Evolutionary conservation across 148 eudicot genomes (phyloP).

Genomic region (Camellia sinensis): DNA sequence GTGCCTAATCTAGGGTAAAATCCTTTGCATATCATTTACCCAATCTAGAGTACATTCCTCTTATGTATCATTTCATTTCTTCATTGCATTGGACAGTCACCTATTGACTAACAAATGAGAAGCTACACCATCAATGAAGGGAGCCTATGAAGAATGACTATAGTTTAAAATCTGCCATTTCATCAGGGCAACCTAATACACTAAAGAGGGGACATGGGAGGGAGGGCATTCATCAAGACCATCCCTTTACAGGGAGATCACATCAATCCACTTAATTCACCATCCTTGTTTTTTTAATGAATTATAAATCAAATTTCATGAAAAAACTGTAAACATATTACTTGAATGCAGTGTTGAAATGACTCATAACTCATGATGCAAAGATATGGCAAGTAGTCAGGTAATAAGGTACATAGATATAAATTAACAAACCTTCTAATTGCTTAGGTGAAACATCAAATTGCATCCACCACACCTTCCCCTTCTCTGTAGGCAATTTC

Average conservation of each 20-base stretch:
- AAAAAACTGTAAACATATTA: not conserved
- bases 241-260: not conserved
- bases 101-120: not conserved
- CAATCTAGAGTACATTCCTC: not conserved
- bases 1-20: not conserved
- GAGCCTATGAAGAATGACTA: not conserved
- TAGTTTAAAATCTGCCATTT: not conserved
- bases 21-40: not conserved
- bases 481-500: conserved; percentile 47
- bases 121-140: not conserved
- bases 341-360: not conserved
- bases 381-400: not conserved
- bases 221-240: not conserved
- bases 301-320: not conserved
- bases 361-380: not conserved
- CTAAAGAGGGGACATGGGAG: not conserved
- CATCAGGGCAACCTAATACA: not conserved
- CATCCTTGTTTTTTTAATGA: not conserved
- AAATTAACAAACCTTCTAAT: conserved; percentile 51
- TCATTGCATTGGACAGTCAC: not conserved
- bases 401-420: not conserved
- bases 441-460: conserved; percentile 70
- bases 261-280: not conserved
- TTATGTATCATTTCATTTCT: not conserved
- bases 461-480: conserved; percentile 76